phyloP scores from a whole-genome alignment of 345 rosid genomes.

The Triadica sebifera region DNA sequence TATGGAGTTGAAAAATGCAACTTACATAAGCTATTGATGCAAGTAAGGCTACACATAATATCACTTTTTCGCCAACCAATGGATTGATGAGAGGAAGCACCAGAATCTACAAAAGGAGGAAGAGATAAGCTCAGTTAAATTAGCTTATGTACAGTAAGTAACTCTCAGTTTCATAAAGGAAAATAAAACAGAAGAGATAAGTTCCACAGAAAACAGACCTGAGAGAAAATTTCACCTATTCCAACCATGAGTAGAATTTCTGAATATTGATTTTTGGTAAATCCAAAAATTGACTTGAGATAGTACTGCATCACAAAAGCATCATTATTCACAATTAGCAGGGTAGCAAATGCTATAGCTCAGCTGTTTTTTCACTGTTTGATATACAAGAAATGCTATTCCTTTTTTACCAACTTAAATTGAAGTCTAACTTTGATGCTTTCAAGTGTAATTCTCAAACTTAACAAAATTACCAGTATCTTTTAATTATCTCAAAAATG shows the following conservation, averaged over 20 bases:
- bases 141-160: no score
- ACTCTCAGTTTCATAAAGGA: background rate
- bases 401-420: no score
- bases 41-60: constrained; percentile 42
- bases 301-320: constrained; percentile 31
- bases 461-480: background rate
- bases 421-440: no score
- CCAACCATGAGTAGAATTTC: constrained; percentile 50
- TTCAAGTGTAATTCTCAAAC: no score
- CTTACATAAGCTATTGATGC: constrained; percentile 57
- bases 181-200: background rate
- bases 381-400: no score
- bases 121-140: no score
- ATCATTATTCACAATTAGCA: background rate
- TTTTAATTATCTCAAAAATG: background rate
- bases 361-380: no score
- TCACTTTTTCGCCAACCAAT: constrained; percentile 45
- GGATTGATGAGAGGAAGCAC: constrained; percentile 51
- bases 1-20: background rate
- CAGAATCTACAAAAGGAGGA: constrained; percentile 29
- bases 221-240: constrained; percentile 50
- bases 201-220: constrained; percentile 24
- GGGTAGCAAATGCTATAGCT: background rate
- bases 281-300: constrained; percentile 48
- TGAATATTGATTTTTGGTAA: constrained; percentile 47